Evolutionary conservation across 306 rosid species (phyloP), one percentile per base, ranked within the genome.

Genomic region (Acacia confusa): DNA sequence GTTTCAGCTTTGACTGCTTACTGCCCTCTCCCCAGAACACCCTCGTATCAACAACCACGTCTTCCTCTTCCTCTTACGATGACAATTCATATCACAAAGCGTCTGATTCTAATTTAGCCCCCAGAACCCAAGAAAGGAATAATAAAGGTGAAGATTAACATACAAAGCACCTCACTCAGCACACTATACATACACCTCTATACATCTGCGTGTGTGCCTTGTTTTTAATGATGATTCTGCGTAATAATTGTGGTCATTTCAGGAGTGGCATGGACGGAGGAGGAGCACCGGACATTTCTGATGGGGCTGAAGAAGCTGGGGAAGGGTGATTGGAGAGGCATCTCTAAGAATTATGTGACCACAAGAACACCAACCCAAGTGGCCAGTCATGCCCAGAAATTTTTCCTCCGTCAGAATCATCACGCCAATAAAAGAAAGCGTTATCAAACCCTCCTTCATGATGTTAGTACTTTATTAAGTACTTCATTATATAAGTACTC

Each of bases 291-390:
- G 44, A 80, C 77, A 74, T 95, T 94, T 82, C 91, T 94, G 7
- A 30, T 81, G 47, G 98, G 98, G 81, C 92, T 94, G 64, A 87
- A 90, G 81, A 94, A 88, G 87, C 88, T 90, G 14, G 98, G 98
- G 28, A 91, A 88, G 83, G 97, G 98, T 15, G 92, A 94, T 74
- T 94, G 98, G 98, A 94, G 97, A 86, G 97, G 87, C 43, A 92
- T 94, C 82, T 90, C 98, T 9, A 86, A 76, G 79, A 79, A 83
- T 30, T 94, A 80, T 72, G 98, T 95, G n/a, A 95, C 86, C 15
- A 84, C 97, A 32, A 95, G 92, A 90, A 91, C 97, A 12, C 94
- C 98, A 43, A 87, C 95, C 3, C 98, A 94, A 84, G 98, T 94
- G 3, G 98, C 97, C 0, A 95, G 98, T 69, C 98, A 94, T 83